These are phyloP conservation scores for Komagataea norvegica DNA, from an alignment of 1,139 yeast genomes.

Conservation along the genomic window DNA sequence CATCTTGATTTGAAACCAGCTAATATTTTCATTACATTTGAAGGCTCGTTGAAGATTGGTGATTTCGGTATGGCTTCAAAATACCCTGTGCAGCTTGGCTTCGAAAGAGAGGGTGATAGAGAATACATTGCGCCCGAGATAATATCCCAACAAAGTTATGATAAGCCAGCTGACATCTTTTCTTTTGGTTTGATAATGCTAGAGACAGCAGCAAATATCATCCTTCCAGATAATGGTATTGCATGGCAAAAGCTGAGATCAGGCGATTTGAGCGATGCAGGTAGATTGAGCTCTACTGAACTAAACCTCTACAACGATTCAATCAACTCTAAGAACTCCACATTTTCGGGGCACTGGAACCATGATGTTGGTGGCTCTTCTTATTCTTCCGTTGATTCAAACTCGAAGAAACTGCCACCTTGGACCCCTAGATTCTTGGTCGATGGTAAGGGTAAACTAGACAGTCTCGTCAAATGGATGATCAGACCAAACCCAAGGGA, in stretches of 20 bases:
- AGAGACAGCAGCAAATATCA: slow-evolving; percentile 93
- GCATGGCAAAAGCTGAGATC: slow-evolving; percentile 96
- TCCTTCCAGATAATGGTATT: slow-evolving; percentile 92
- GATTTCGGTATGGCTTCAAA: slow-evolving; percentile 69
- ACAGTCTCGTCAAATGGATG: slow-evolving; percentile 82
- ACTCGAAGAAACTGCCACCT: slow-evolving; percentile 42
- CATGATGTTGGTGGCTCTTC: slow-evolving; percentile 23
- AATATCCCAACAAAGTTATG: slow-evolving; percentile 74
- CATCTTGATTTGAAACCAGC: slow-evolving; percentile 95
- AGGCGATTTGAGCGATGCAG: slow-evolving; percentile 95
- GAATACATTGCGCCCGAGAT: slow-evolving; percentile 98
- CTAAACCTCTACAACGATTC: slow-evolving; percentile 30
- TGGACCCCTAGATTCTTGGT: slow-evolving; percentile 87
- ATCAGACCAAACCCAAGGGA: slow-evolving; percentile 78
- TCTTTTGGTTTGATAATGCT: slow-evolving; percentile 88
- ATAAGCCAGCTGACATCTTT: slow-evolving; percentile 91
- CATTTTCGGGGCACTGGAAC: slow-evolving; percentile 23
- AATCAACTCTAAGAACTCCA: slow-evolving; percentile 23
- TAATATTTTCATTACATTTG: slow-evolving; percentile 88
- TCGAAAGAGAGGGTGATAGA: slow-evolving; percentile 95
- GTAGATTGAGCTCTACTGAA: slow-evolving; percentile 72
- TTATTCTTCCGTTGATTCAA: slow-evolving; percentile 23
- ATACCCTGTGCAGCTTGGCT: slow-evolving; percentile 39
- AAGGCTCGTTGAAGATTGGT: slow-evolving; percentile 70
- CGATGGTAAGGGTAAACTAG: slow-evolving; percentile 70